phyloP scores from a whole-genome alignment of 2,329 filamentous ascomycete genomes.

The Diaporthe vaccinii region DNA sequence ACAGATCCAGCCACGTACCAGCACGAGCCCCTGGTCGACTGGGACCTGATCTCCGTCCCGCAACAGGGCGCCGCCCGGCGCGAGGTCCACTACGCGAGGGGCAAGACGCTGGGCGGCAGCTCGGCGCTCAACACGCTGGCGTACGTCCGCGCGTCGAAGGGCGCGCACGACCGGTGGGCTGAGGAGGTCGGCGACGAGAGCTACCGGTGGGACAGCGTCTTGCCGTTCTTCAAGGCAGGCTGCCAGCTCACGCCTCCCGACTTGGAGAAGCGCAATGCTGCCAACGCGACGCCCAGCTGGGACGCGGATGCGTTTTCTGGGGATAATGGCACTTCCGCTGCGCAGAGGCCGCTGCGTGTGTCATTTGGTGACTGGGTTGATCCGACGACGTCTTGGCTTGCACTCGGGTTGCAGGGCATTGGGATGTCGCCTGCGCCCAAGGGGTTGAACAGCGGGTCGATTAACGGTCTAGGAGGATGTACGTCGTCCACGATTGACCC shows the following conservation, averaged over 20 bases:
- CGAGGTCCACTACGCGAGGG: conserved; percentile 18
- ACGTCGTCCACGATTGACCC: conserved; percentile 31
- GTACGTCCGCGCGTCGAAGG: conserved; percentile 7
- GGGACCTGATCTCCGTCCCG: conserved; percentile 32
- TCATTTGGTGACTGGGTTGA: conserved; percentile 39
- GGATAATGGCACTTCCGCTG: not conserved
- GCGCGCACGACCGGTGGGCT: conserved; percentile 30
- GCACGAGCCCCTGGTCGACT: conserved; percentile 36
- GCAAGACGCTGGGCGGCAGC: conserved; percentile 32
- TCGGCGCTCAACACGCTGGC: conserved; percentile 25
- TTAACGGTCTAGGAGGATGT: not conserved
- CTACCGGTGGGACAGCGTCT: conserved; percentile 16
- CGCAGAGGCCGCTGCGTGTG: conserved; percentile 27
- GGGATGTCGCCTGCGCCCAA: conserved; percentile 21
- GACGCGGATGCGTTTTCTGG: conserved; percentile 6
- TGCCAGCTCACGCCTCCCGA: conserved; percentile 28
- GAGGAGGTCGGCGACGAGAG: conserved; percentile 31
- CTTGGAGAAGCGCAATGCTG: not conserved
- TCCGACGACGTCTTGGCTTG: conserved; percentile 30
- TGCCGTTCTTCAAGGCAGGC: conserved; percentile 19
- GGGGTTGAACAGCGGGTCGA: conserved; percentile 31
- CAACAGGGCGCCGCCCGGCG: conserved; percentile 18
- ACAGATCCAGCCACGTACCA: conserved; percentile 16
- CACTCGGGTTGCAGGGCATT: conserved; percentile 13
- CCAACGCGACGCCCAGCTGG: conserved; percentile 25